Evolutionary conservation across 2,329 filamentous ascomycete species (phyloP).

Genomic region (Penicillium thymicola): DNA sequence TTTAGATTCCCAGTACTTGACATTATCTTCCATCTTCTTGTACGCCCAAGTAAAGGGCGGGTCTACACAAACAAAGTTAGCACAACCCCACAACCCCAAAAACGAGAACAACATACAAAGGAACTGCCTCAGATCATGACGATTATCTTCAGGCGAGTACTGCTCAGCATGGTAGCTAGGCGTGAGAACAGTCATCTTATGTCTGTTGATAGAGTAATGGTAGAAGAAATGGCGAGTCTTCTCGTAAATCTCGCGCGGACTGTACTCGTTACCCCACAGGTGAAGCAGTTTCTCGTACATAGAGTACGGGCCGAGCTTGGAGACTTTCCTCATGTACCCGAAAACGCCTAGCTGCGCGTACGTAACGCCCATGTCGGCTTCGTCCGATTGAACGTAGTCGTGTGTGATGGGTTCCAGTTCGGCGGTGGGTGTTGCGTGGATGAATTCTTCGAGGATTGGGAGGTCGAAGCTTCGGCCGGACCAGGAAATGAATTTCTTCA

Average conservation of each 20-base stretch:
- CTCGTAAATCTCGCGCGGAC: constrained; percentile 45
- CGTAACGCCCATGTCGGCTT: constrained; percentile 52
- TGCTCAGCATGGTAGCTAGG: constrained; percentile 53
- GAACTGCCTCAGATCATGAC: constrained; percentile 57
- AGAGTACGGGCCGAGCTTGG: constrained; percentile 54
- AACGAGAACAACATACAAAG: constrained; percentile 36
- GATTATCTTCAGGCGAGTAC: constrained; percentile 57
- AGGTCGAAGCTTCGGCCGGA: constrained; percentile 58
- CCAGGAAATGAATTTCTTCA: constrained; percentile 70
- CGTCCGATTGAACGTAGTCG: constrained; percentile 4
- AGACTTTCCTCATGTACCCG: constrained; percentile 53
- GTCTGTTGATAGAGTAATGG: constrained; percentile 61
- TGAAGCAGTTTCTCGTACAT: constrained; percentile 54
- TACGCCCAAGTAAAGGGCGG: constrained; percentile 46
- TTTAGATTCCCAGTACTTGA: constrained; percentile 44
- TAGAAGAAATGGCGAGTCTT: constrained; percentile 47
- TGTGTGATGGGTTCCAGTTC: constrained; percentile 64
- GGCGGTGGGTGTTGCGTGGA: constrained; percentile 61
- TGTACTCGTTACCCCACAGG: constrained; percentile 45
- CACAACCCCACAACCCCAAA: not conserved
- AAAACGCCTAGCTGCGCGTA: constrained; percentile 55
- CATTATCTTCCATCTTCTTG: constrained; percentile 49
- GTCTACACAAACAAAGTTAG: constrained; percentile 20
- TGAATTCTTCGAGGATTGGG: constrained; percentile 63
- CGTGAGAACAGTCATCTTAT: constrained; percentile 62